Evolutionary conservation across 805 yeast species (phyloP).

Genomic region (Saccharomycopsis selenospora): DNA sequence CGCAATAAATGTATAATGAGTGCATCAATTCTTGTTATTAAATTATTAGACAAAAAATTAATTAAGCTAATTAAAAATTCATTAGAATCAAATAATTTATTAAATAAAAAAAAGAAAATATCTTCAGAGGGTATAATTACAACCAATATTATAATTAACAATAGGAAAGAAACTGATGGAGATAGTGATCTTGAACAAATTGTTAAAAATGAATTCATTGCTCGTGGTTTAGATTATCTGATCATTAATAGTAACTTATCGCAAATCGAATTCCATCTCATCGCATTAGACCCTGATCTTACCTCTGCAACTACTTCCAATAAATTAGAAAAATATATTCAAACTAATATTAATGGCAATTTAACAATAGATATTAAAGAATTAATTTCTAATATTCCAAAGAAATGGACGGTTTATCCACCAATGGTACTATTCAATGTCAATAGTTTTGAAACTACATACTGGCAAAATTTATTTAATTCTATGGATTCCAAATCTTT

Average conservation of each 20-base stretch:
- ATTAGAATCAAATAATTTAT: background rate
- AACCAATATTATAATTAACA: background rate
- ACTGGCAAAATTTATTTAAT: constrained; percentile 15
- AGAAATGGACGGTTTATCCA: constrained; percentile 54
- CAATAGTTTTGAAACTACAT: constrained; percentile 20
- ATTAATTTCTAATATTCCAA: constrained; percentile 31
- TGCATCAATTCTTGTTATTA: no score
- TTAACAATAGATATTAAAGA: no score
- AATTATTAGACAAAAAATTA: background rate
- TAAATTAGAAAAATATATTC: background rate
- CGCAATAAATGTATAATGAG: no score
- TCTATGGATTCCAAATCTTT: constrained; percentile 9
- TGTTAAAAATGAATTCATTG: no score
- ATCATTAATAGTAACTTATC: background rate
- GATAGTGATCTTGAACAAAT: no score
- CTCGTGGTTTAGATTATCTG: background rate
- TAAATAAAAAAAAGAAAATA: no score
- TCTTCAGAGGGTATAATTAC: background rate
- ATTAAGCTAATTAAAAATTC: background rate
- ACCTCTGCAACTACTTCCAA: background rate
- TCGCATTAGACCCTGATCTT: background rate
- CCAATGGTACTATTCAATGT: constrained; percentile 57
- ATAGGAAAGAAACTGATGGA: no score
- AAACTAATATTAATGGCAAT: background rate
- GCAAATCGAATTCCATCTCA: background rate